Conservation (phyloP, 495 filamentous ascomycete genomes). For the Trichoderma erinaceum region DNA sequence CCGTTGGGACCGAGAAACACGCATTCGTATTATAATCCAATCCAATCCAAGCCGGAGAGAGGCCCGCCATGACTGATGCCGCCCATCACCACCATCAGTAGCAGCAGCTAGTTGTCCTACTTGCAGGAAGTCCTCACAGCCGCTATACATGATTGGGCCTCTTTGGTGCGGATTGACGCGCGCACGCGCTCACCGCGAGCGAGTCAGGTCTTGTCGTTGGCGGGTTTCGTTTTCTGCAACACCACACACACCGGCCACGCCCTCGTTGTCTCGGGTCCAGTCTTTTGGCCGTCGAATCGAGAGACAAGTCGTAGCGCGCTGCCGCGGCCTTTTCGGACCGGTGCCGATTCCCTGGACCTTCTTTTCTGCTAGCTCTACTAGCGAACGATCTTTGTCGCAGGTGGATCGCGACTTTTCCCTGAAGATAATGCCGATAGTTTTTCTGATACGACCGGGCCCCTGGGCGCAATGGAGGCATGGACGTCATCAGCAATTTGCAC, state of each 20-base stretch:
- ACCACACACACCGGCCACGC: background rate
- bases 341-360: background rate
- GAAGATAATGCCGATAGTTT: background rate
- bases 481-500: constrained; percentile 13
- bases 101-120: background rate
- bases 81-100: background rate
- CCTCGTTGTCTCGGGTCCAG: background rate
- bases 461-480: background rate
- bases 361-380: background rate
- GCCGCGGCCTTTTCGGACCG: background rate
- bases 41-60: no score
- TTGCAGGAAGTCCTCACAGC: background rate
- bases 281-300: background rate
- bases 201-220: background rate
- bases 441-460: background rate
- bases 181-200: background rate
- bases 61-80: background rate
- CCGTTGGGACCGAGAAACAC: no score
- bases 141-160: background rate
- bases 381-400: background rate
- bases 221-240: background rate
- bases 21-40: no score
- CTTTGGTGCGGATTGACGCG: background rate
- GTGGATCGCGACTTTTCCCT: constrained; percentile 5
- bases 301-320: background rate